These are phyloP conservation scores for Tetrahymena thermophila DNA, from an alignment of 73 alveolate genomes.

Conservation along the genomic window DNA sequence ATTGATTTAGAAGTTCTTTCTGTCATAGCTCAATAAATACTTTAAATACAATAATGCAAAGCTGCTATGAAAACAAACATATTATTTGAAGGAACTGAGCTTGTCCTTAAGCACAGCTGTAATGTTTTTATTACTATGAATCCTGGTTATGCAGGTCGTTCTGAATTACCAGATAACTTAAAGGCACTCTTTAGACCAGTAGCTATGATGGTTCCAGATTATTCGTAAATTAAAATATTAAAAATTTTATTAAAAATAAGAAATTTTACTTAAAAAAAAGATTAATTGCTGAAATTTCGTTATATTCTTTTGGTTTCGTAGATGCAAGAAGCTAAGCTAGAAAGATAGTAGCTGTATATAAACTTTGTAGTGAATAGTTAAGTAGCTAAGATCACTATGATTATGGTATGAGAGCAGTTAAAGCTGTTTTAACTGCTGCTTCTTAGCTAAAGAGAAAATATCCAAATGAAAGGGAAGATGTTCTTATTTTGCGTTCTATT, in stretches of 20 bases:
- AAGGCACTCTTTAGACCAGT: slow-evolving; percentile 76
- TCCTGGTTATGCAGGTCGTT: slow-evolving; percentile 99
- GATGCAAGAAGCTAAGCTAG: slow-evolving; percentile 71
- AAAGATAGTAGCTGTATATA: slow-evolving; percentile 73
- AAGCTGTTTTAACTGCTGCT: slow-evolving; percentile 78
- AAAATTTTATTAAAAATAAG: slow-evolving; percentile 50
- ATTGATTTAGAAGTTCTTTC: slow-evolving; percentile 94
- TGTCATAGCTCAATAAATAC: slow-evolving; percentile 87
- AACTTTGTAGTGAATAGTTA: slow-evolving; percentile 70
- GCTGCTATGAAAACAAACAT: slow-evolving; percentile 60
- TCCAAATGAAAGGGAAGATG: slow-evolving; percentile 67
- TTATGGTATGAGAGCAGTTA: slow-evolving; percentile 91
- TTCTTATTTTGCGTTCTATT: slow-evolving; percentile 56
- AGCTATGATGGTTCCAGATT: slow-evolving; percentile 83
- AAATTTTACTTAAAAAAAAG: slow-evolving; percentile 68
- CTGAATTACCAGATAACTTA: slow-evolving; percentile 87
- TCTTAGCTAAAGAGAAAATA: slow-evolving; percentile 48
- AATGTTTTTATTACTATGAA: slow-evolving; percentile 96
- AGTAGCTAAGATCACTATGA: slow-evolving; percentile 76
- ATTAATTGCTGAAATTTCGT: slow-evolving; percentile 87
- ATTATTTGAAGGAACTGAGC: slow-evolving; percentile 80
- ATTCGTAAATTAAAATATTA: slow-evolving; percentile 37
- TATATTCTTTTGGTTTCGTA: slow-evolving; percentile 78
- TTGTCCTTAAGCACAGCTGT: slow-evolving; percentile 74
- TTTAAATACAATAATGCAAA: slow-evolving; percentile 77